Evolutionary conservation across 192 early-diverging fungal genomes (phyloP), one percentile per base, ranked within the genome.

Genomic region (Backusella tuberculispora): DNA sequence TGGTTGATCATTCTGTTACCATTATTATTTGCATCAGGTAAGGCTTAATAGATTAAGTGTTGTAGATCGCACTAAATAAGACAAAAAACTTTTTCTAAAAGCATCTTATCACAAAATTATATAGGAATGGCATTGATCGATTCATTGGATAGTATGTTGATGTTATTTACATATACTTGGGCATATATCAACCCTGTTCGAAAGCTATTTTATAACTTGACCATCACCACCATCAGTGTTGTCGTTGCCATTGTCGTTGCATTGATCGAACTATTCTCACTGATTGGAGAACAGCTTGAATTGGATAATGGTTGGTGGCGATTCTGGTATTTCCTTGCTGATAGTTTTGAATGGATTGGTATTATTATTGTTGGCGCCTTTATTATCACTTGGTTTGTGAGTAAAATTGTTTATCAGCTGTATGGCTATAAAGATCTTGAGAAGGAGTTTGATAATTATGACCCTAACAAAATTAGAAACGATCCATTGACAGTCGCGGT

Each of bases 141-240:
- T 75, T 90, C 89, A 5, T 53, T 90, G 50, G 91, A 93, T 74
- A 90, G 91, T 14, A 85, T 93, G 26, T 14, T 90, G 21, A 92
- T 93, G 91, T 68, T 84, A 5, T 81, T 84, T 15, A 83, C 88
- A 6, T 93, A 93, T 72, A 78, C 82, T 24, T 92, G 86, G 87
- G 89, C 91, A 17, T 81, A 82, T 67, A 78, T 90, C 44, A 83
- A 89, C 64, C 91, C 90, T 5, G 73, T 89, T 40, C 76, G 85
- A 34, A 92, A 92, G 69, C 71, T 92, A 24, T 91, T 84, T 77
- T 92, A 90, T 72, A 92, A 92, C 63, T 76, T 92, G 63, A 81
- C 83, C 10, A 83, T 92, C 41, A 92, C 91, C 8, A 66, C 84
- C 6, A 74, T 92, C 41, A 89, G 88, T 21, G 83, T 92, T 24